A percentile compares a stretch with the other conserved stretches of the same genome.
Evolutionary conservation across 768 basidiomycete species (phyloP).

Genomic region (Calocybe cyanea): DNA sequence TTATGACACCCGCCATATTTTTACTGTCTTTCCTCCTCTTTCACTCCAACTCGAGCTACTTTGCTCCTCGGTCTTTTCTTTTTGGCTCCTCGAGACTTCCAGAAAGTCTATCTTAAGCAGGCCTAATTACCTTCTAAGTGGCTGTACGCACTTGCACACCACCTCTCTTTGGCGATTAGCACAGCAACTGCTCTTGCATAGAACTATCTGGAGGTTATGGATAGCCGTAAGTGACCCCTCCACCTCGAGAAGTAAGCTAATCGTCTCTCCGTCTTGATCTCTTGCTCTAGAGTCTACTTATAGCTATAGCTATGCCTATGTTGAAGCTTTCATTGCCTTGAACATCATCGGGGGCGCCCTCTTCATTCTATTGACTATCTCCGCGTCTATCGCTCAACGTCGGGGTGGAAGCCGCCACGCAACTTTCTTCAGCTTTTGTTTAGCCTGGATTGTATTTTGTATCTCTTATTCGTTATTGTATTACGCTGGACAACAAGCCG

Average conservation of each 20-base stretch:
- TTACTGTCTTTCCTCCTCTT: neutral
- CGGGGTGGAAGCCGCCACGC: conserved; percentile 24
- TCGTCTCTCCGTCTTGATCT: too few relatives aligned
- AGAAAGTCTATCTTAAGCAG: conserved; percentile 7
- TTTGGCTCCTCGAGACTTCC: conserved; percentile 6
- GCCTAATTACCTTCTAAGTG: conserved; percentile 3
- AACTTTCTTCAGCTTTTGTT: conserved; percentile 33
- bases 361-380: conserved; percentile 21
- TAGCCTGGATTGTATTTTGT: conserved; percentile 32
- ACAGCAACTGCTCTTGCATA: neutral
- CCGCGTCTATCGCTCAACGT: conserved; percentile 23
- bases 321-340: conserved; percentile 26
- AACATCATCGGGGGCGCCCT: conserved; percentile 25
- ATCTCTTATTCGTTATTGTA: conserved; percentile 30
- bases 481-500: conserved; percentile 28
- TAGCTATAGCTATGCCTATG: neutral
- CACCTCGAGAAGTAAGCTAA: neutral
- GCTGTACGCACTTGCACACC: too few relatives aligned
- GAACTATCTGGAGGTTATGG: neutral
- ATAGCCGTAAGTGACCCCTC: conserved; percentile 8
- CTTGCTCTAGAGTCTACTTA: too few relatives aligned
- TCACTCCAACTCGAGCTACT: conserved; percentile 1
- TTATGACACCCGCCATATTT: neutral
- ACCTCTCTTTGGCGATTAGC: neutral
- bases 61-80: conserved; percentile 2